Percentiles rank a stretch among this genome's conserved stretches.
phyloP scores from a whole-genome alignment of 371 early-diverging fungal genomes.

The Capniomyces stellatus region DNA sequence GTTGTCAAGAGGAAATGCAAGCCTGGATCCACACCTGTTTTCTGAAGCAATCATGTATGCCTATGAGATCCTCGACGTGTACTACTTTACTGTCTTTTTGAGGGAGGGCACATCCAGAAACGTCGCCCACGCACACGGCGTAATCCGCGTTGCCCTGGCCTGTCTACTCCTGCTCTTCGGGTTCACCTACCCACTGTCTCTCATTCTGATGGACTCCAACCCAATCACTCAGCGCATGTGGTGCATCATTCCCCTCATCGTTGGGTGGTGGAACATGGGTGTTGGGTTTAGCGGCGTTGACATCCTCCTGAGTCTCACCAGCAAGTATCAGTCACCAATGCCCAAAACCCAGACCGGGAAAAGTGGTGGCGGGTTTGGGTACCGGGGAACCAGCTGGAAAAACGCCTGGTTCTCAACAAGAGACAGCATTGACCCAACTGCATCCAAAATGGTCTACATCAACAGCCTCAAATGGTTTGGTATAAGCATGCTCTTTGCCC shows the following conservation, averaged over 20 bases:
- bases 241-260: slow-evolving; percentile 15
- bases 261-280: slow-evolving; percentile 27
- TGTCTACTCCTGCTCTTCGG: slow-evolving; percentile 20
- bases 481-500: slow-evolving; percentile 18
- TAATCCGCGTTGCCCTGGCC: slow-evolving; percentile 18
- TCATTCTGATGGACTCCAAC: slow-evolving; percentile 15
- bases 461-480: slow-evolving; percentile 21
- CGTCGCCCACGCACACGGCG: slow-evolving; percentile 22
- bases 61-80: slow-evolving; percentile 24
- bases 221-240: slow-evolving; percentile 15
- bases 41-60: slow-evolving; percentile 23
- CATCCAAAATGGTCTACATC: slow-evolving; percentile 19
- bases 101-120: slow-evolving; percentile 23
- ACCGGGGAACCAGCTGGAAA: slow-evolving; percentile 11
- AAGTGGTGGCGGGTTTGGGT: background rate
- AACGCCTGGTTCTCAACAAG: slow-evolving; percentile 21
- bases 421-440: slow-evolving; percentile 19
- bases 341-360: background rate
- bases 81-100: slow-evolving; percentile 23
- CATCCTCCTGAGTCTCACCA: slow-evolving; percentile 13
- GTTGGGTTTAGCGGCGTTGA: slow-evolving; percentile 25
- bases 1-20: slow-evolving; percentile 18
- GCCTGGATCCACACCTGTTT: slow-evolving; percentile 17
- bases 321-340: slow-evolving; percentile 22
- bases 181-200: slow-evolving; percentile 20